These are phyloP conservation scores for Chlorella sp. DNA, from an alignment of 139 green algal genomes.

Conservation along the genomic window DNA sequence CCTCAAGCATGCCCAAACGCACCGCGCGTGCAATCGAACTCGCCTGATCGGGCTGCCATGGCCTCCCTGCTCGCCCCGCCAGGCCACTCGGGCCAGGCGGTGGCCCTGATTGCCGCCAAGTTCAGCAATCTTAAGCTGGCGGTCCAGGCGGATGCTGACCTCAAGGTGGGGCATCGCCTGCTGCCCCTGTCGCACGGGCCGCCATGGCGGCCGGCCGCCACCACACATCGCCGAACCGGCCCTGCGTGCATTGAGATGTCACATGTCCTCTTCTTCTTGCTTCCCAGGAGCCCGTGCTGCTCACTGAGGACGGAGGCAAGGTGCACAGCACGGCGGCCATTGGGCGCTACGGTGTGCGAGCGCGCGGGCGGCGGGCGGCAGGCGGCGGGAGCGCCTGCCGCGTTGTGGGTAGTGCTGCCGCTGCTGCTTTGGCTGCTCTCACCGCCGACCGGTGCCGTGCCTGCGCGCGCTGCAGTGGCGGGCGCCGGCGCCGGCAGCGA, in stretches of 20 bases:
- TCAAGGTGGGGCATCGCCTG: slow-evolving; percentile 32
- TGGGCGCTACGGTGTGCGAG: slow-evolving; percentile 38
- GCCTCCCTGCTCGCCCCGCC: slow-evolving; percentile 46
- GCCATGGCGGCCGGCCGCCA: too few relatives aligned
- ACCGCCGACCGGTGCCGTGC: neutral
- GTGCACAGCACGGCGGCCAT: slow-evolving; percentile 41
- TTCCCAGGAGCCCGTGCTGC: slow-evolving; percentile 35
- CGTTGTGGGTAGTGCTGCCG: too few relatives aligned
- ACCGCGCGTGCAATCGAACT: too few relatives aligned
- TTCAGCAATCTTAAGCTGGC: slow-evolving; percentile 41
- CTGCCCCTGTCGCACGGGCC: too few relatives aligned
- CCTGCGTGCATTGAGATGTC: too few relatives aligned
- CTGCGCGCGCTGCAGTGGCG: slow-evolving; percentile 20
- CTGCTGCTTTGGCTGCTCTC: neutral
- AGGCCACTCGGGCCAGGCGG: slow-evolving; percentile 46
- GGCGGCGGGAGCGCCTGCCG: neutral
- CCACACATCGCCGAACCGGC: too few relatives aligned
- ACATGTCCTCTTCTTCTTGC: too few relatives aligned
- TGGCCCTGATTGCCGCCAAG: slow-evolving; percentile 45
- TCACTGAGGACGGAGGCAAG: slow-evolving; percentile 10
- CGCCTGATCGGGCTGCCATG: slow-evolving; percentile 41
- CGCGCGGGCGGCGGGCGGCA: neutral
- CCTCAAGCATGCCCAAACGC: too few relatives aligned
- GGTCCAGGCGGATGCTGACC: slow-evolving; percentile 52
- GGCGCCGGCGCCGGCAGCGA: slow-evolving; percentile 12